These are phyloP conservation scores for Piromyces finnis DNA, from an alignment of 192 early-diverging fungal species.

Conservation along the genomic window DNA sequence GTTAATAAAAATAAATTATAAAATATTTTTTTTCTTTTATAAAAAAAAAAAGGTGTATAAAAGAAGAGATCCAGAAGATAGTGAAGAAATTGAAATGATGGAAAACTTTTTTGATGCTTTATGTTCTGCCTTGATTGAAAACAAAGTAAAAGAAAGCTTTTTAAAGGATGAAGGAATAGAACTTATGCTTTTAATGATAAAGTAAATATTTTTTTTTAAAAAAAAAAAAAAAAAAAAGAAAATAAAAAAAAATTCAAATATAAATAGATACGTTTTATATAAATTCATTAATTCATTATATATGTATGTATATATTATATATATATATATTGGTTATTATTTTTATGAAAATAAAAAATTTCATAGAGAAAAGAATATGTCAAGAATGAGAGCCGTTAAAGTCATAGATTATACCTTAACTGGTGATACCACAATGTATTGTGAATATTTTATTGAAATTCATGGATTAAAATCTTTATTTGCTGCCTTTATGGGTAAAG, in stretches of 20 bases:
- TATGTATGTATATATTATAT: no score
- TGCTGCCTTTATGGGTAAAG: conserved; percentile 68
- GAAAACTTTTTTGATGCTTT: conserved; percentile 80
- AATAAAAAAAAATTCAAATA: neutral
- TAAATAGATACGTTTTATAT: no score
- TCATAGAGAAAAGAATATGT: conserved; percentile 59
- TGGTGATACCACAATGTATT: conserved; percentile 17
- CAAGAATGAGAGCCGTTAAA: conserved; percentile 67
- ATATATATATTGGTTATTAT: no score
- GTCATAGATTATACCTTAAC: conserved; percentile 60
- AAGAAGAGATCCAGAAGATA: conserved; percentile 54
- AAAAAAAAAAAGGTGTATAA: conserved; percentile 34
- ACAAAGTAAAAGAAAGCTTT: conserved; percentile 53
- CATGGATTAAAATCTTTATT: conserved; percentile 73
- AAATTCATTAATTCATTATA: no score
- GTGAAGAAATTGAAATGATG: conserved; percentile 76
- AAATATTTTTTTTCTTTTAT: no score
- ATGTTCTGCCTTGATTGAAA: conserved; percentile 48
- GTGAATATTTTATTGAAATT: conserved; percentile 63
- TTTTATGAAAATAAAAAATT: no score
- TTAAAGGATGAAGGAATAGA: conserved; percentile 75
- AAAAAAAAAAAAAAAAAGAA: neutral
- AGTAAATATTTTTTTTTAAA: no score
- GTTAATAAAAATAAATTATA: no score
- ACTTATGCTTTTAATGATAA: conserved; percentile 75